phyloP scores from a whole-genome alignment of 2,329 filamentous ascomycete genomes.

The Pyricularia sp. region DNA sequence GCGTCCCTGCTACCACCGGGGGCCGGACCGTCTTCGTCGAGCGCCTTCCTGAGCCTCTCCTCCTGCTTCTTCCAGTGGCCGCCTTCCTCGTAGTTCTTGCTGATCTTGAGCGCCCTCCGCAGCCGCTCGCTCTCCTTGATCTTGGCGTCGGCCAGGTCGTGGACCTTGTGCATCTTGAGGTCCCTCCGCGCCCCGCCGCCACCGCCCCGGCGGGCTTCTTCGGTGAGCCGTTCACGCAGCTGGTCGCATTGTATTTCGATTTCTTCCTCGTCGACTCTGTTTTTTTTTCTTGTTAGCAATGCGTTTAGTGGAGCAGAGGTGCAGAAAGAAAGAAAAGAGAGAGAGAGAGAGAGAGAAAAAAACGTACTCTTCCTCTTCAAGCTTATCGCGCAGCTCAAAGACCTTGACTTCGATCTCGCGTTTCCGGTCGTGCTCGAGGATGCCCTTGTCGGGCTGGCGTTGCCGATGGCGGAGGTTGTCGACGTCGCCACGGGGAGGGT shows the following conservation, averaged over 20 bases:
- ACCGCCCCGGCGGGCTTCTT: slow-evolving; percentile 27
- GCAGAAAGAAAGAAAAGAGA: slow-evolving; percentile 5
- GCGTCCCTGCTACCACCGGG: neutral
- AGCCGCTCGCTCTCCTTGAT: slow-evolving; percentile 89
- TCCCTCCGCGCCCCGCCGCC: slow-evolving; percentile 35
- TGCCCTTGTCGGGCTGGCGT: slow-evolving; percentile 81
- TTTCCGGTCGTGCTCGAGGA: slow-evolving; percentile 88
- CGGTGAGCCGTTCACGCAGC: slow-evolving; percentile 55
- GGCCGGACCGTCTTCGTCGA: slow-evolving; percentile 18
- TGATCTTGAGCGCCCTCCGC: slow-evolving; percentile 77
- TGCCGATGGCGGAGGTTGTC: slow-evolving; percentile 64
- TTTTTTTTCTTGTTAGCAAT: neutral
- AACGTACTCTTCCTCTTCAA: slow-evolving; percentile 80
- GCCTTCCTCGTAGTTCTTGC: slow-evolving; percentile 76
- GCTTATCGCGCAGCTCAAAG: slow-evolving; percentile 75
- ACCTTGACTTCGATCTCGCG: slow-evolving; percentile 89
- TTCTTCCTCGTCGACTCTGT: slow-evolving; percentile 74
- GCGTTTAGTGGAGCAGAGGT: too few species aligned
- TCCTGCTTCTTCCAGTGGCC: slow-evolving; percentile 80
- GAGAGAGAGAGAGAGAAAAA: neutral
- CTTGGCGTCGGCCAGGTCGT: slow-evolving; percentile 93
- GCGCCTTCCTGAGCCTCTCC: slow-evolving; percentile 45
- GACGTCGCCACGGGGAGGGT: slow-evolving; percentile 57
- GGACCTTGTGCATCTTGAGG: slow-evolving; percentile 87
- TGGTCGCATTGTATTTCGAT: slow-evolving; percentile 70